Evolutionary conservation across 306 rosid species (phyloP), one percentile per base, ranked within the genome.

Genomic region (Cercis canadensis): DNA sequence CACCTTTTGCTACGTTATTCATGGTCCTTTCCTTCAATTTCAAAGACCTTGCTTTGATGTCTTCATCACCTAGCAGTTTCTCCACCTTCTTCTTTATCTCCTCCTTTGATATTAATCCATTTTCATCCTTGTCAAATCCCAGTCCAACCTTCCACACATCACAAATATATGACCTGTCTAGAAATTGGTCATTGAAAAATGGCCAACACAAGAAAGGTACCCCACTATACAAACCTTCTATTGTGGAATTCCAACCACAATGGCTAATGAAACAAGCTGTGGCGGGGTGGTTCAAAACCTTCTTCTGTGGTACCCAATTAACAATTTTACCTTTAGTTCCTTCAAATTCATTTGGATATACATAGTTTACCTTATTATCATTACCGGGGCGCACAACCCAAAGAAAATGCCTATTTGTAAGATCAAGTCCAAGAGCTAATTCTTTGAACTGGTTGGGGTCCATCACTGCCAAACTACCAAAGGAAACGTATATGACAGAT

Each of bases 131-230:
- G 9, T 81, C 81, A 36, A 88, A 57, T 40, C 72, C 79, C 40
- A 86, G 11, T 4, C 89, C 89, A 69, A 84, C 72, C 57, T 73
- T 83, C 94, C 89, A 88, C 39, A 84, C 82, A 62, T 80, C 84
- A 75, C 90, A 84, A 34, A 88, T 67, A 61, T 75, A 86, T 15
- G 65, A 65, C 82, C 52, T 66, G 64, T 82, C 75, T 21, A 80
- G 17, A 12, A 74, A 63, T 49, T 88, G 90, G 17, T 84, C 90
- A 47, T 76, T 79, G 52, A 55, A 73, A 29, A 66, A 84, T 33
- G 94, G 87, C 94, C 90, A 88, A 56, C 89, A 88, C 65, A 86
- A 17, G 44, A 86, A 83, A 44, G 89, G 84, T 0, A 81, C 68
- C 49, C 87, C 94, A 68, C 16, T 59, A 45, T 32, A 63, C 3